Conservation (phyloP, 2,329 filamentous ascomycete genomes). For the Dothistroma septosporum region DNA sequence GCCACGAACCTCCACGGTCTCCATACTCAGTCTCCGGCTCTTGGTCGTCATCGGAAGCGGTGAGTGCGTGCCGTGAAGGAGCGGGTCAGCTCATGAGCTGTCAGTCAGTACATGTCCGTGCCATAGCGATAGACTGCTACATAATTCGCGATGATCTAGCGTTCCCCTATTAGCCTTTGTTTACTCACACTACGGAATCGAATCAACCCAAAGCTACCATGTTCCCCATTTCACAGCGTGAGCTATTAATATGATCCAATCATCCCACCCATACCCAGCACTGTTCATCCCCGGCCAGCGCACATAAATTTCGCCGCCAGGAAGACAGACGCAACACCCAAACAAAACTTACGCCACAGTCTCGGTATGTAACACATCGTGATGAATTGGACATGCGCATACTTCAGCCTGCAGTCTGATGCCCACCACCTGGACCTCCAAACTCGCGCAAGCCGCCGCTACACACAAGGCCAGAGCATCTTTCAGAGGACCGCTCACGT, state of each 20-base stretch:
- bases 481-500: not conserved
- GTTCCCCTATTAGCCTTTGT: not conserved
- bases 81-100: not conserved
- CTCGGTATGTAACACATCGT: not conserved
- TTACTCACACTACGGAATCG: too few relatives aligned
- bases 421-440: not conserved
- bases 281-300: slow-evolving; percentile 5
- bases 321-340: slow-evolving; percentile 4
- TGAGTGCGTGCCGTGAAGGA: not conserved
- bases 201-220: too few relatives aligned
- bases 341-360: slow-evolving; percentile 4
- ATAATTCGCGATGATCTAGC: not conserved
- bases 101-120: slow-evolving; percentile 2
- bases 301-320: not conserved
- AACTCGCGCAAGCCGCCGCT: not conserved
- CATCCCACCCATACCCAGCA: slow-evolving; percentile 9
- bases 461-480: slow-evolving; percentile 1
- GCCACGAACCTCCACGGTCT: slow-evolving; percentile 14
- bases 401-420: slow-evolving; percentile 3
- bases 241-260: slow-evolving; percentile 3
- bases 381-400: not conserved
- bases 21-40: not conserved
- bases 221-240: too few relatives aligned
- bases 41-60: not conserved
- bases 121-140: slow-evolving; percentile 6